These are phyloP conservation scores for Alternaria tenuissima DNA, from an alignment of 2,329 filamentous ascomycete genomes.

Conservation along the genomic window DNA sequence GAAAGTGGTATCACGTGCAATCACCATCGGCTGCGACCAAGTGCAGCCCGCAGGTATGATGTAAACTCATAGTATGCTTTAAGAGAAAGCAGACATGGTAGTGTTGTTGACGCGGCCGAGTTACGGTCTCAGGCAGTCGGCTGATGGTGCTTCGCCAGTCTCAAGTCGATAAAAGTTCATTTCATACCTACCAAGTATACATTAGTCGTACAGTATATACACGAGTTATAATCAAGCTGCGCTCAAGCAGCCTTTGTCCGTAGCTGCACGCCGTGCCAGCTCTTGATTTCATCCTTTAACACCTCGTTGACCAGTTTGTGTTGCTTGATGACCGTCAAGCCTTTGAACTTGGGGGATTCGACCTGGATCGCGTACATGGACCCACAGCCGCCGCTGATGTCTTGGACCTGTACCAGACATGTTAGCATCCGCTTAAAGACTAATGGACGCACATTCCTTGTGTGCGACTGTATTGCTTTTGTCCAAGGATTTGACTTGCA, in stretches of 20 bases:
- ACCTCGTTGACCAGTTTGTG: slow-evolving; percentile 81
- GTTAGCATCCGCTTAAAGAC: slow-evolving; percentile 20
- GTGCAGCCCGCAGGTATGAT: neutral
- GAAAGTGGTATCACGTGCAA: neutral
- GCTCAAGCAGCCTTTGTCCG: slow-evolving; percentile 66
- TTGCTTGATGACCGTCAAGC: slow-evolving; percentile 78
- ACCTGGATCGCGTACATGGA: slow-evolving; percentile 89
- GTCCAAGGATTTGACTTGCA: neutral
- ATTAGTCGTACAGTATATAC: slow-evolving; percentile 20
- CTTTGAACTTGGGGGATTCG: slow-evolving; percentile 74
- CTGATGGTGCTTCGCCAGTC: neutral
- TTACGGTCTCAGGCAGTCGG: neutral
- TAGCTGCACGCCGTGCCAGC: slow-evolving; percentile 84
- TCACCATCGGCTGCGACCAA: neutral
- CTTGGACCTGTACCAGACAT: slow-evolving; percentile 66
- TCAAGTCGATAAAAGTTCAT: neutral
- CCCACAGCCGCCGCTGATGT: slow-evolving; percentile 84
- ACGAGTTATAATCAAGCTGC: neutral
- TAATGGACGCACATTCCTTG: neutral
- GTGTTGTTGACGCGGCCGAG: neutral
- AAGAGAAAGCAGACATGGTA: neutral
- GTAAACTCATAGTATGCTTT: neutral
- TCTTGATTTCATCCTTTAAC: slow-evolving; percentile 77
- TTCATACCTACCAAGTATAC: neutral
- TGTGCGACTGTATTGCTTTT: neutral